Conservation (phyloP, 2,329 filamentous ascomycete genomes). For the Orbilia blumenaviensis region DNA sequence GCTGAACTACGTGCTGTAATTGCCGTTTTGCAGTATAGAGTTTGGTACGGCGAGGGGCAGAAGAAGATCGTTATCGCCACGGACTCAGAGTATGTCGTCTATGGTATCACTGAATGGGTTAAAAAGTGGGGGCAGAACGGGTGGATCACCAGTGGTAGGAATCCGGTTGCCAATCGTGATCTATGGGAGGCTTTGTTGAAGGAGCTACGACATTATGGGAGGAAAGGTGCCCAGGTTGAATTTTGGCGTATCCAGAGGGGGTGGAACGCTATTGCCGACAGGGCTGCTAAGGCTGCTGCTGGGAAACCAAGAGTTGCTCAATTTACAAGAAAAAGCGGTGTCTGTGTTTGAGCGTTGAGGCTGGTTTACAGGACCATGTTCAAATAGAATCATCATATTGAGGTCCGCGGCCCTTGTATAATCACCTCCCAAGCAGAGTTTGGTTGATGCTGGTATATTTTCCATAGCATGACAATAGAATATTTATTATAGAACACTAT, state of each 20-base stretch:
- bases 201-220: constrained; percentile 57
- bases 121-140: constrained; percentile 63
- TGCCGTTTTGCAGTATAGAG: constrained; percentile 63
- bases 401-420: too few species aligned
- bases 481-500: too few species aligned
- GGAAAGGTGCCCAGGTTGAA: constrained; percentile 60
- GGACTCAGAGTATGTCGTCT: constrained; percentile 66
- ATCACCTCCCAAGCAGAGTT: too few species aligned
- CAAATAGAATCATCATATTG: too few species aligned
- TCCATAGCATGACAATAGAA: too few species aligned
- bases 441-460: too few species aligned
- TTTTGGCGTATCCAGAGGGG: constrained; percentile 65
- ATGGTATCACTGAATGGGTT: constrained; percentile 63
- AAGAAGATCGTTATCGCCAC: constrained; percentile 66
- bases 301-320: neutral
- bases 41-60: constrained; percentile 64
- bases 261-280: constrained; percentile 63
- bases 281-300: constrained; percentile 60
- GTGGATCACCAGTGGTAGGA: constrained; percentile 62
- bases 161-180: constrained; percentile 65
- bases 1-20: constrained; percentile 69
- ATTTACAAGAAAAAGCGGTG: too few species aligned
- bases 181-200: constrained; percentile 66
- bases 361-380: too few species aligned
- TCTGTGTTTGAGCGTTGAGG: too few species aligned